Conservation (phyloP, 2,329 filamentous ascomycete genomes). For the Truncatella angustata region DNA sequence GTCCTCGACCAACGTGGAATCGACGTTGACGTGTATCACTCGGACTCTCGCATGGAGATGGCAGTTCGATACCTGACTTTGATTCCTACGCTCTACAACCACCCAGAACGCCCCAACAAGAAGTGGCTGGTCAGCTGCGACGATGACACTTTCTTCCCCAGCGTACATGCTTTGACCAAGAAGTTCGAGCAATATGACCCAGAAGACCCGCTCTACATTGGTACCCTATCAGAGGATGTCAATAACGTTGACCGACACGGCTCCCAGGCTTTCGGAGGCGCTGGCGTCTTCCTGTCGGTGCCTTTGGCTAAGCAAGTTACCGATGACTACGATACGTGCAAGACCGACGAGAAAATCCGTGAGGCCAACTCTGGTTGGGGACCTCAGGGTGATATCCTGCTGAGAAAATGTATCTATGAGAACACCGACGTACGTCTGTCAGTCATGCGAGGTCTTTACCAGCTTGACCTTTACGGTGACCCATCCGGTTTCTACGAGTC, state of each 20-base stretch:
- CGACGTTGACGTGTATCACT: slow-evolving; percentile 56
- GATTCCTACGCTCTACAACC: slow-evolving; percentile 52
- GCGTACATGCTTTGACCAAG: slow-evolving; percentile 51
- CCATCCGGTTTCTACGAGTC: slow-evolving; percentile 64
- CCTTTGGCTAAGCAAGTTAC: slow-evolving; percentile 45
- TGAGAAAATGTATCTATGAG: slow-evolving; percentile 63
- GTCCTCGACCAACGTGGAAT: slow-evolving; percentile 48
- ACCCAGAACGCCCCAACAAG: slow-evolving; percentile 44
- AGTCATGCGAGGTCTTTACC: slow-evolving; percentile 56
- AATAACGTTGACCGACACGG: slow-evolving; percentile 59
- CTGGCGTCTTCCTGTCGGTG: slow-evolving; percentile 60
- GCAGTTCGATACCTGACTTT: slow-evolving; percentile 57
- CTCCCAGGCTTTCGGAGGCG: slow-evolving; percentile 63
- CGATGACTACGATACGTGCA: slow-evolving; percentile 43
- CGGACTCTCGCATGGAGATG: slow-evolving; percentile 53
- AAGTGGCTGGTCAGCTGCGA: slow-evolving; percentile 64
- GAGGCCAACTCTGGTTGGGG: slow-evolving; percentile 59
- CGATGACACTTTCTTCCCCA: slow-evolving; percentile 65
- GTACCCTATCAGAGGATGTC: slow-evolving; percentile 60
- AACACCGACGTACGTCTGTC: slow-evolving; percentile 59
- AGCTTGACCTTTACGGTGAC: slow-evolving; percentile 59
- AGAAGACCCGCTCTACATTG: slow-evolving; percentile 54
- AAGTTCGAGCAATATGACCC: slow-evolving; percentile 52
- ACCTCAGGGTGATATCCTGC: slow-evolving; percentile 58
- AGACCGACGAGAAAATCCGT: slow-evolving; percentile 47